A percentile compares a stretch with the other conserved stretches of the same genome.
Evolutionary conservation across 768 basidiomycete genomes (phyloP).

Genomic region (Xanthoconium stramineum): DNA sequence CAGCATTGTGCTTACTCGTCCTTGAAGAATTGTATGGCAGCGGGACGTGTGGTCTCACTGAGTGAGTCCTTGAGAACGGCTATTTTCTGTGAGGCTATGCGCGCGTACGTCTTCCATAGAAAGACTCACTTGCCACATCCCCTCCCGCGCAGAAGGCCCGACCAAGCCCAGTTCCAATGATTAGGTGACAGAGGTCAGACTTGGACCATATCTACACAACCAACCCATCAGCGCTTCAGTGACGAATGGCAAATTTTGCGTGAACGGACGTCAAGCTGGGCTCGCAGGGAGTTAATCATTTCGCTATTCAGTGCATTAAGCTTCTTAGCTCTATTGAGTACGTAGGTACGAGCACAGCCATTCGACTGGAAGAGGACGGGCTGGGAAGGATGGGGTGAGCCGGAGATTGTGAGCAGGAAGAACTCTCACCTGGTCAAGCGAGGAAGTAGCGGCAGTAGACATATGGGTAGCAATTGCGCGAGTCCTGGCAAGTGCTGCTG

Average conservation of each 20-base stretch:
- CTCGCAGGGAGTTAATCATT: slow-evolving; percentile 71
- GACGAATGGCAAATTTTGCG: not conserved
- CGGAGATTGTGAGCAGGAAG: not conserved
- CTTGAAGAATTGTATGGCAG: slow-evolving; percentile 86
- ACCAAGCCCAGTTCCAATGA: slow-evolving; percentile 69
- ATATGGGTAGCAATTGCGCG: slow-evolving; percentile 35
- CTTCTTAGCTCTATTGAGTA: slow-evolving; percentile 76
- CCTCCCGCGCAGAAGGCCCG: slow-evolving; percentile 93
- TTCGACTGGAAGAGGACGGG: slow-evolving; percentile 70
- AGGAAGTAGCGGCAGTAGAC: slow-evolving; percentile 22
- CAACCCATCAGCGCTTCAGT: slow-evolving; percentile 6
- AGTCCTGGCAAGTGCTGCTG: slow-evolving; percentile 29
- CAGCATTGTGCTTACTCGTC: slow-evolving; percentile 60
- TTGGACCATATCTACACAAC: slow-evolving; percentile 64
- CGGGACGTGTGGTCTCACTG: slow-evolving; percentile 47
- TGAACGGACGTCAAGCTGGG: slow-evolving; percentile 68
- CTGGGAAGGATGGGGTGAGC: slow-evolving; percentile 25
- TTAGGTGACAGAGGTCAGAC: slow-evolving; percentile 65
- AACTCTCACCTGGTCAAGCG: slow-evolving; percentile 25
- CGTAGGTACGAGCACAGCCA: slow-evolving; percentile 60
- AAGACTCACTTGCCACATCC: slow-evolving; percentile 77
- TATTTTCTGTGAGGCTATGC: slow-evolving; percentile 26
- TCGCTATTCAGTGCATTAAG: slow-evolving; percentile 78
- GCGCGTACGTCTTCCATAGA: slow-evolving; percentile 1
- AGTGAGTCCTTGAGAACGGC: slow-evolving; percentile 55